Evolutionary conservation across 2,329 filamentous ascomycete genomes (phyloP), one percentile per base, ranked within the genome.

Genomic region (Claviceps maximensis): DNA sequence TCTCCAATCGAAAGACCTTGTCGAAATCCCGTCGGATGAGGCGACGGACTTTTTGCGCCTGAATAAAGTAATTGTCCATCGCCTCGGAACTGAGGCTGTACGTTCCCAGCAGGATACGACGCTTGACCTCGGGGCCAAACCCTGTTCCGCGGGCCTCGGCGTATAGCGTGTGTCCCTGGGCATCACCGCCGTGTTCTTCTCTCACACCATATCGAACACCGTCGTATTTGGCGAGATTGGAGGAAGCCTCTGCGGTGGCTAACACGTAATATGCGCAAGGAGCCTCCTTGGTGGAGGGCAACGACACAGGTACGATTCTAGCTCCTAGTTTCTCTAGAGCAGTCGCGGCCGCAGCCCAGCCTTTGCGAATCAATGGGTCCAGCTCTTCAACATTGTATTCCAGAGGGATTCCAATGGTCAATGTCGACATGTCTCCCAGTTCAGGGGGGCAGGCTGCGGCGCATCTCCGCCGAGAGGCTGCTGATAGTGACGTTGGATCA

Each of bases 161-260:
- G 66, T 93, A 97, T 1, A 95, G 73, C 0, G 82, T 77, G n/a
- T 78, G 75, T 9, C 76, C 75, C 12, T 72, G 74, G 6, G 76
- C 80, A 55, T 83, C 36, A n/a, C 36, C 74, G 47, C 74, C 76
- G 10, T 70, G 66, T 1, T 67, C 63, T 5, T 70, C 71, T 31
- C 82, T 77, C 21, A 74, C 75, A 1, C 93, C 93, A 68, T 95
- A 98, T 12, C 93, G 85, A n/a, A 97, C 82, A 21, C 93, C 93
- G 62, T 98, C 94, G 67, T 96, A 98, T 66, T 95, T 96, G 54
- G 93, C 88, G 2, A 98, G 79, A 62, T 98, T 98, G 17, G 91
- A 97, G 1, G 89, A 89, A 3, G 93, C 93, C 69, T 98, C 93
- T 17, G 93, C 91, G 0, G 93, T 89, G 0, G 93, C 94, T 53